Base-by-base conservation (phyloP, 257 asterid genomes). In the Solanum pimpinellifolium region DNA sequence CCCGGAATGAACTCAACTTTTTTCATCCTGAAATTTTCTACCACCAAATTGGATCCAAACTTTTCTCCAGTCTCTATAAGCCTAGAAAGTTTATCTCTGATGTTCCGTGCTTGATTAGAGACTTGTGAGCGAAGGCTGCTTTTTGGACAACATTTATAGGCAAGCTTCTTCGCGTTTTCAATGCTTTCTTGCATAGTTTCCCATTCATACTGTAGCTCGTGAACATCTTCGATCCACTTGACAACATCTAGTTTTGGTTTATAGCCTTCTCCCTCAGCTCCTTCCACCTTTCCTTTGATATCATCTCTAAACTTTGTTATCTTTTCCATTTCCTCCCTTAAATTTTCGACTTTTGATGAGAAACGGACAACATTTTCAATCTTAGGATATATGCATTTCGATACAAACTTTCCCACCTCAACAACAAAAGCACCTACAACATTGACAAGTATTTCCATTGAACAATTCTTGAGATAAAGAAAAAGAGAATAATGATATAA, bases 161-260 rank as follows among this genome's bases (percentile, higher is more conserved):
- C 0, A 65, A 65, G 0, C 0, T 1, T 65, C 72, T 65, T 65
- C 2, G 72, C 72, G 0, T 14, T 1, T n/a, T 31, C 31, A 65
- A n/a, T 65, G 72, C 33, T 65, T 0, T 65, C 0, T 65, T 65
- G 72, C 72, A 11, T n/a, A 11, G 33, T 0, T 65, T 0, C 16
- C 77, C 77, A 70, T 70, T 70, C 42, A 0, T 31, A 31, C 77
- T 70, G 0, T 7, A 31, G 77, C 77, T 31, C 0, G 13, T 8
- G 3, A 31, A 70, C 77, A 31, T 68, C 75, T 0, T 68, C 23
- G 0, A 68, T 0, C 75, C 75, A 70, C n/a, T 0, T 15, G n/a
- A 0, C 0, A 70, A 70, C 42, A 1, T 70, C 77, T 70, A 0
- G 42, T 0, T 31, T 70, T 70, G 77, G 0, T 70, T 70, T 14